Evolutionary conservation across 768 basidiomycete species (phyloP).

Genomic region (Coprinopsis sp.): DNA sequence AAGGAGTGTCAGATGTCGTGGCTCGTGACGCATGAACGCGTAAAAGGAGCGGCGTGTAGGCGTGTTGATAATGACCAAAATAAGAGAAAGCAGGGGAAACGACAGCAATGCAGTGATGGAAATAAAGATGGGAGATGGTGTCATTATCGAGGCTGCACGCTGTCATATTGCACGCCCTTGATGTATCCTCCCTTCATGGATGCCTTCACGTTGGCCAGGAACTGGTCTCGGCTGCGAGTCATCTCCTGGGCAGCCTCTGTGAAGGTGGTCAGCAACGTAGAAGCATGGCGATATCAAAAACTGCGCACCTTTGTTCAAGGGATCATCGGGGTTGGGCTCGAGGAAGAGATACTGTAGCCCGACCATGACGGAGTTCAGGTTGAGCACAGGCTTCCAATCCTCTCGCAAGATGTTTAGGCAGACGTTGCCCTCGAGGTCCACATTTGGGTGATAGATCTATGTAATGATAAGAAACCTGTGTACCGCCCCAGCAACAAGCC

Average conservation of each 20-base stretch:
- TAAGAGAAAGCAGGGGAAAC: slow-evolving; percentile 29
- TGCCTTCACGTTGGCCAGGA: slow-evolving; percentile 77
- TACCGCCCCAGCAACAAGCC: slow-evolving; percentile 1
- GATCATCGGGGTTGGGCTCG: slow-evolving; percentile 98
- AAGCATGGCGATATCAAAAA: not conserved
- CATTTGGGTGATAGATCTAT: slow-evolving; percentile 98
- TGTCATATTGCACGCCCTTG: slow-evolving; percentile 76
- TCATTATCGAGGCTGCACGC: slow-evolving; percentile 51
- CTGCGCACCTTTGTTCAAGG: slow-evolving; percentile 88
- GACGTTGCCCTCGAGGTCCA: slow-evolving; percentile 97
- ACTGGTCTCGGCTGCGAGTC: slow-evolving; percentile 80
- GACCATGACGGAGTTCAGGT: slow-evolving; percentile 97
- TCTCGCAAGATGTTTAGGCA: slow-evolving; percentile 98
- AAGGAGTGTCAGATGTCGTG: too few relatives aligned
- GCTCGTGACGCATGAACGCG: too few relatives aligned
- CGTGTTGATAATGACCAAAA: slow-evolving; percentile 24
- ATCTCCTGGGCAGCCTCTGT: slow-evolving; percentile 95
- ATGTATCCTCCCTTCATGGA: slow-evolving; percentile 82
- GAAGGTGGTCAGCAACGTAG: slow-evolving; percentile 1
- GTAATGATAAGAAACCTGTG: not conserved
- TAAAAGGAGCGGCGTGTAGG: slow-evolving; percentile 22
- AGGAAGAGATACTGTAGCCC: slow-evolving; percentile 97
- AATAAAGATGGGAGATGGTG: slow-evolving; percentile 13
- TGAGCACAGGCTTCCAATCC: slow-evolving; percentile 99
- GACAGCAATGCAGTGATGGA: slow-evolving; percentile 23